Conservation (phyloP, 2,329 filamentous ascomycete species). For the Botrytis aclada region DNA sequence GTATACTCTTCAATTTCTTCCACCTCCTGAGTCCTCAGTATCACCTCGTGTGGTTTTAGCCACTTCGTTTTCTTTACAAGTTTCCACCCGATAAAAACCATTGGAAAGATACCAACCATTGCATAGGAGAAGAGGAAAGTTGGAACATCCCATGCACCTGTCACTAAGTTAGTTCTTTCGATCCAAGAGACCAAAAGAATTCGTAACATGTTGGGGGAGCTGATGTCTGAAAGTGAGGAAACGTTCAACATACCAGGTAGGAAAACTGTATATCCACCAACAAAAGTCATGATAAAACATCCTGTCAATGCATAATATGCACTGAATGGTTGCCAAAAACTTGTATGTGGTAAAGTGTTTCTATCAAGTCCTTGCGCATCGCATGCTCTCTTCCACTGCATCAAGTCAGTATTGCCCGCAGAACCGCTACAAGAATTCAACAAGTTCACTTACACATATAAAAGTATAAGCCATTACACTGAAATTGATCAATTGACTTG, state of each 20-base stretch:
- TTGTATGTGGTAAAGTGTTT: constrained; percentile 48
- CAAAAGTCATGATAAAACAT: constrained; percentile 57
- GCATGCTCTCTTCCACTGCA: constrained; percentile 51
- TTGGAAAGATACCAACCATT: constrained; percentile 59
- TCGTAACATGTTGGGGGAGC: background rate
- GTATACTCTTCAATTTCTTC: constrained; percentile 62
- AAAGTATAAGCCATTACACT: constrained; percentile 53
- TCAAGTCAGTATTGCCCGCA: background rate
- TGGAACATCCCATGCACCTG: constrained; percentile 52
- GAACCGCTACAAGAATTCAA: background rate
- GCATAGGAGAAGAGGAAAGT: constrained; percentile 59
- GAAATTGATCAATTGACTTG: constrained; percentile 53
- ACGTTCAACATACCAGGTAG: constrained; percentile 41
- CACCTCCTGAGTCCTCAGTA: constrained; percentile 50
- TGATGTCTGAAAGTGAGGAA: too few relatives aligned
- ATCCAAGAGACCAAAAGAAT: background rate
- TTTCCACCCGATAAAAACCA: constrained; percentile 61
- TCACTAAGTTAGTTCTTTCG: background rate
- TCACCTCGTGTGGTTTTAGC: constrained; percentile 50
- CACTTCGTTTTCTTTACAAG: constrained; percentile 54
- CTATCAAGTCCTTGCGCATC: constrained; percentile 45
- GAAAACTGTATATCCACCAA: constrained; percentile 61
- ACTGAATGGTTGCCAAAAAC: constrained; percentile 54
- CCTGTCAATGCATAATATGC: constrained; percentile 51
- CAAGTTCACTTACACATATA: constrained; percentile 35